A percentile compares a stretch with the other conserved stretches of the same genome.
These are phyloP conservation scores for Acacia pycnantha DNA, from an alignment of 331 rosid species.

Conservation along the genomic window DNA sequence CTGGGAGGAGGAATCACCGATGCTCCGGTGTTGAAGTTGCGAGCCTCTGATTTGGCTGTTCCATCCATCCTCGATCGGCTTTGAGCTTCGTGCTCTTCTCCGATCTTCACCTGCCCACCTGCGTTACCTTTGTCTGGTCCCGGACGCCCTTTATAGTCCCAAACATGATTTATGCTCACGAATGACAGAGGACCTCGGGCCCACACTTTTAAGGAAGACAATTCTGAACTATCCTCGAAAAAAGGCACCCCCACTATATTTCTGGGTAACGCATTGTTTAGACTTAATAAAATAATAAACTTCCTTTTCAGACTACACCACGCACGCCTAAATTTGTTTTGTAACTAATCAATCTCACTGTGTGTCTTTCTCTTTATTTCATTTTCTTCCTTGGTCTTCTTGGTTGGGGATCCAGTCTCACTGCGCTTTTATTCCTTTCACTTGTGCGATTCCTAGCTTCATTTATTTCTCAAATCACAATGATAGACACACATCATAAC, in stretches of 20 bases:
- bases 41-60: not conserved
- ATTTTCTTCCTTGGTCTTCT: not conserved
- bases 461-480: too few relatives aligned
- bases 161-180: too few relatives aligned
- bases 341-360: not conserved
- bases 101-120: not conserved
- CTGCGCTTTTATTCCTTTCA: too few relatives aligned
- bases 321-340: not conserved
- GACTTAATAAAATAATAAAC: too few relatives aligned
- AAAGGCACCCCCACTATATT: not conserved
- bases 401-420: not conserved
- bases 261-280: not conserved
- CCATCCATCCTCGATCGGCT: not conserved
- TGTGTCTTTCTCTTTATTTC: not conserved
- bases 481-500: too few relatives aligned
- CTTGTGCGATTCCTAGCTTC: too few relatives aligned
- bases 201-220: not conserved
- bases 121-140: not conserved
- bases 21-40: not conserved
- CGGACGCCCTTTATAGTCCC: too few relatives aligned
- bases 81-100: too few relatives aligned
- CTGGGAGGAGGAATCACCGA: conserved; percentile 28
- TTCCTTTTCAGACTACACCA: not conserved
- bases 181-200: not conserved
- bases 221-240: not conserved